Evolutionary conservation across 305 asterid species (phyloP).

Genomic region (Coffea humblotiana): DNA sequence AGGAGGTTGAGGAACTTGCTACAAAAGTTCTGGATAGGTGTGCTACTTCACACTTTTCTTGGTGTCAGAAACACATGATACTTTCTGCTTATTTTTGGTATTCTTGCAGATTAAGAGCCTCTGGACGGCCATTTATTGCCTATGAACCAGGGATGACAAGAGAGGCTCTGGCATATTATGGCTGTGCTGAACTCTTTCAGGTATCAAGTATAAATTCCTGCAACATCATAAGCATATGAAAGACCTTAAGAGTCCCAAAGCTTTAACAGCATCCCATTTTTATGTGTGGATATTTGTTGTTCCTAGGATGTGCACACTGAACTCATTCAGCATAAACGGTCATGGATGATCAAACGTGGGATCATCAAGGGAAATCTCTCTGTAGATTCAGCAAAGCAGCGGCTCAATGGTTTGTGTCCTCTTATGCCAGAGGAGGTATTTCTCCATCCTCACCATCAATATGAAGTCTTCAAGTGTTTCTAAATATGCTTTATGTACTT

Average conservation of each 20-base stretch:
- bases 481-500: not conserved
- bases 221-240: not conserved
- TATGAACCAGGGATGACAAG: slow-evolving; percentile 98
- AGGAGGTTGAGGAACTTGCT: slow-evolving; percentile 91
- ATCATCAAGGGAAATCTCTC: slow-evolving; percentile 78
- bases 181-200: slow-evolving; percentile 99
- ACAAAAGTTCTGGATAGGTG: slow-evolving; percentile 70
- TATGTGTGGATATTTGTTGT: slow-evolving; percentile 18
- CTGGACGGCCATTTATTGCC: slow-evolving; percentile 86
- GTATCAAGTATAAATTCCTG: slow-evolving; percentile 31
- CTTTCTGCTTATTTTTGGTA: slow-evolving; percentile 23
- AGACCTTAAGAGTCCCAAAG: not conserved
- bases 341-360: slow-evolving; percentile 94
- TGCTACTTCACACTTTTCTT: slow-evolving; percentile 13
- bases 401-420: slow-evolving; percentile 79
- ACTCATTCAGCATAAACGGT: slow-evolving; percentile 91
- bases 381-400: slow-evolving; percentile 73
- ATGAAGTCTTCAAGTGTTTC: not conserved
- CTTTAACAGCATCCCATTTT: slow-evolving; percentile 20
- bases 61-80: not conserved
- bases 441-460: slow-evolving; percentile 10
- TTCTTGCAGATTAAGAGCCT: slow-evolving; percentile 55
- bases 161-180: slow-evolving; percentile 88
- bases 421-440: slow-evolving; percentile 98
- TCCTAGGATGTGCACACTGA: slow-evolving; percentile 96